phyloP scores from a whole-genome alignment of 345 rosid species.

The Boechera stricta region DNA sequence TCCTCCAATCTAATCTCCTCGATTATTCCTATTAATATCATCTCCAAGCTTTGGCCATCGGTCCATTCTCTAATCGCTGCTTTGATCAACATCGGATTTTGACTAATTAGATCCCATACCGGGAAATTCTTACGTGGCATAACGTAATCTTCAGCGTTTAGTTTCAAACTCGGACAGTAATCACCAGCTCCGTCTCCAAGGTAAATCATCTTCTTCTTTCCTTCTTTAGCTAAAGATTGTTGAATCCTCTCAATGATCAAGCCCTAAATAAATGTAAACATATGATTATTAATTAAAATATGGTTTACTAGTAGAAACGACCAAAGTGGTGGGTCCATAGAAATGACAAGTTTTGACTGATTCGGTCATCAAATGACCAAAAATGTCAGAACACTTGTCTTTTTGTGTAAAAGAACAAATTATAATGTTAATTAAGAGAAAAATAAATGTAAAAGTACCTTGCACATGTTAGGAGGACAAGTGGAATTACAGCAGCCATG shows the following conservation, averaged over 20 bases:
- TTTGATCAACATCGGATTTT: constrained; percentile 58
- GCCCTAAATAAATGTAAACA: constrained; percentile 50
- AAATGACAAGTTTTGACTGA: constrained; percentile 1
- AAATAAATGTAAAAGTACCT: constrained; percentile 55
- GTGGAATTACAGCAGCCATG: constrained; percentile 62
- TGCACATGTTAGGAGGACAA: constrained; percentile 98
- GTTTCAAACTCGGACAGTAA: constrained; percentile 83
- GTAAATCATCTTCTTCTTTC: constrained; percentile 62
- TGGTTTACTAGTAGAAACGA: neutral
- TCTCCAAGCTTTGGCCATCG: constrained; percentile 70
- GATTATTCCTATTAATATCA: constrained; percentile 49
- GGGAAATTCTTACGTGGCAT: constrained; percentile 95
- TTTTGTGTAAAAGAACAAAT: neutral
- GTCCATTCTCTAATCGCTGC: constrained; percentile 78
- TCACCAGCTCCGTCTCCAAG: constrained; percentile 89
- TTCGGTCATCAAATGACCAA: neutral
- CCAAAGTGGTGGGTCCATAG: constrained; percentile 21
- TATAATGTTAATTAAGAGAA: neutral
- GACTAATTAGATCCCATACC: constrained; percentile 71
- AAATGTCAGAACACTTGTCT: neutral
- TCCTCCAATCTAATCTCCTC: constrained; percentile 36
- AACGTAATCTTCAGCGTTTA: constrained; percentile 53
- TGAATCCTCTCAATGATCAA: constrained; percentile 66
- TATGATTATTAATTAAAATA: constrained; percentile 16
- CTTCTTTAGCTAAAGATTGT: constrained; percentile 58